Base-by-base conservation (phyloP, 169 alveolate species). In the Eimeria falciformis region DNA sequence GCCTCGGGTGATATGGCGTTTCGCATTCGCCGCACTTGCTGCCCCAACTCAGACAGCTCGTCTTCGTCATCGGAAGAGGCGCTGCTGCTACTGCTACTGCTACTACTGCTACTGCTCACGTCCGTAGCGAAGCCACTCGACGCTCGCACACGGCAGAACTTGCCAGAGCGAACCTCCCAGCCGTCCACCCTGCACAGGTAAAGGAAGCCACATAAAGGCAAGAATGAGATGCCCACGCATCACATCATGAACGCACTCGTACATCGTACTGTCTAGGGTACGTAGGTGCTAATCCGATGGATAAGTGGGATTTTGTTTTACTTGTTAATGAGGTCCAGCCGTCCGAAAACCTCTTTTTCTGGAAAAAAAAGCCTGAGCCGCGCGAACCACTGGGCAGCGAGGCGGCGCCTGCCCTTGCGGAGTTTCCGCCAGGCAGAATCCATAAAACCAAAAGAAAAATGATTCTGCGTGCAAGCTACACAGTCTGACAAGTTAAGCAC, bases 401-500 rank as follows among this genome's bases (percentile, higher is more conserved):
- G 56, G 11, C 62, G 27, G 43, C 92, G 43, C 12, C 92, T 23
- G 43, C 92, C 78, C 65, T 65, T 14, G 6, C 92, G 71, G 27
- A 77, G 45, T 55, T 71, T 77, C 18, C 78, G n/a, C 94, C 94
- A 92, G 29, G 93, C 94, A 5, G 50, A 3, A 9, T 25, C 68
- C 21, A 92, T 29, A 27, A 71, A 71, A n/a, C 93, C 92, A 37
- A 66, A 71, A 40, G 93, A 83, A 0, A 83, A 92, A 58, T 65
- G 78, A 50, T 92, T 92, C 58, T 94, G 94, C 7, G 98, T 96
- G 69, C 96, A 92, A 17, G 98, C 97, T 0, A 96, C 92, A 40
- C 97, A 95, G 79, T 96, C 96, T n/a, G 95, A 85, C 37, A 97
- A 65, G 75, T 97, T 97, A 43, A 97, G 86, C 46, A 97, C 98